Percentiles rank a stretch among this genome's conserved stretches.
Evolutionary conservation across 2,329 filamentous ascomycete species (phyloP).

Genomic region (Cladophialophora immunda): DNA sequence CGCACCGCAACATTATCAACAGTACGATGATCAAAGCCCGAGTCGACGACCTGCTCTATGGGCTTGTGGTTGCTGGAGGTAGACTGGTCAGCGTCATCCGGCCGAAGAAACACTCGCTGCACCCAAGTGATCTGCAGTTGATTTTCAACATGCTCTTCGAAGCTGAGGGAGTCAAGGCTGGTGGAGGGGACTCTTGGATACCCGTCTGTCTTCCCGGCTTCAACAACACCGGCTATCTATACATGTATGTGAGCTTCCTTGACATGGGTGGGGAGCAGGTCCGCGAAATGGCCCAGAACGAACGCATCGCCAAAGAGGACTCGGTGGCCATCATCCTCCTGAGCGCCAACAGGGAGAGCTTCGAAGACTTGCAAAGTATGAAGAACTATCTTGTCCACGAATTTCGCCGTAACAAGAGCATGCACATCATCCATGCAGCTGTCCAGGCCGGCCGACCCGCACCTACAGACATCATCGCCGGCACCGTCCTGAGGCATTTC

Average conservation of each 20-base stretch:
- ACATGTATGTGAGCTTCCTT: constrained; percentile 99
- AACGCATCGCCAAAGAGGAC: constrained; percentile 64
- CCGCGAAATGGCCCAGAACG: constrained; percentile 51
- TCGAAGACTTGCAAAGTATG: constrained; percentile 84
- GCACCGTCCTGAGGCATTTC: constrained; percentile 85
- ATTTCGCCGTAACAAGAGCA: constrained; percentile 76
- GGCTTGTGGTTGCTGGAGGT: constrained; percentile 89
- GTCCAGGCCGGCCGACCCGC: constrained; percentile 74
- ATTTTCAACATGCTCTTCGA: constrained; percentile 99
- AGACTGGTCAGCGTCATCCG: constrained; percentile 93
- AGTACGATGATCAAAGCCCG: constrained; percentile 82
- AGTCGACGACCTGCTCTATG: constrained; percentile 83
- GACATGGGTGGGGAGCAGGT: constrained; percentile 65
- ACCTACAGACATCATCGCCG: constrained; percentile 79
- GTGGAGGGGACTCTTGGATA: constrained; percentile 97
- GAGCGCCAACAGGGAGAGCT: constrained; percentile 90
- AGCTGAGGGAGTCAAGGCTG: constrained; percentile 88
- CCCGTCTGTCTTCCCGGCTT: constrained; percentile 95
- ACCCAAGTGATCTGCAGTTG: constrained; percentile 92
- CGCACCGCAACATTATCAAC: constrained; percentile 85
- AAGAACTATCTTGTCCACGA: constrained; percentile 70
- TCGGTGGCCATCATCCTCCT: constrained; percentile 91
- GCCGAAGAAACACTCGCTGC: constrained; percentile 92
- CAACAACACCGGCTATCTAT: constrained; percentile 94
- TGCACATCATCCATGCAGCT: constrained; percentile 77